Base-by-base conservation (phyloP, 495 filamentous ascomycete species). In the Aspergillus coremiiformis region DNA sequence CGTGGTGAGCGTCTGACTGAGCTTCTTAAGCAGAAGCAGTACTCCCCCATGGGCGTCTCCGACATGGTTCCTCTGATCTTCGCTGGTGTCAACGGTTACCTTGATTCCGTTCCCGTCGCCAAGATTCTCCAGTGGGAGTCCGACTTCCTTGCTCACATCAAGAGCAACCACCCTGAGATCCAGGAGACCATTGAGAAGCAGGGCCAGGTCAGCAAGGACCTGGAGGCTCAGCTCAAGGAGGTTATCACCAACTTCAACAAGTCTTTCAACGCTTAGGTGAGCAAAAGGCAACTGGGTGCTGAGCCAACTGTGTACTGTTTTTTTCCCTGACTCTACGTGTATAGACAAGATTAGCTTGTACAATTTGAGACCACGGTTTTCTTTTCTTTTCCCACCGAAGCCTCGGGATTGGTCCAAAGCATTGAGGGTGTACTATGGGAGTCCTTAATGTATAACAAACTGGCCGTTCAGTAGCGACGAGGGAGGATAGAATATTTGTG, bases 21-120 rank as follows among this genome's bases (percentile, higher is more conserved):
- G 82, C 87, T 96, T 62, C 89, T 96, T 67, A 98, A 96, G 86
- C 93, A 98, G 82, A 96, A 96, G 86, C 93, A 98, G 79, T 98
- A 97, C 84, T 84, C 84, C 32, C 93, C 93, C 63, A 97, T 97
- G 93, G 87, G 89, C 63, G 93, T 97, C 62, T 88, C 91, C 80
- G 93, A 97, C 77, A 96, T 97, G 90, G 93, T 98, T 78, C 93
- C 93, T 58, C 84, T 98, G 56, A 97, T 98, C 80, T 98, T 85
- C 78, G 93, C 93, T 63, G 93, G 93, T 91, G 89, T 98, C 74
- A 98, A 98, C 74, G 93, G 93, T 77, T 78, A 80, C 76, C 84
- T 96, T 56, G 91, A 96, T 78, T 70, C 58, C 57, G 81, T 96
- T 58, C 91, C 91, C 53, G 91, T 95, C 61, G 70, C 57, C 77